These are phyloP conservation scores for Carex pumila DNA, from an alignment of 176 grass and related monocot genomes.

Conservation along the genomic window DNA sequence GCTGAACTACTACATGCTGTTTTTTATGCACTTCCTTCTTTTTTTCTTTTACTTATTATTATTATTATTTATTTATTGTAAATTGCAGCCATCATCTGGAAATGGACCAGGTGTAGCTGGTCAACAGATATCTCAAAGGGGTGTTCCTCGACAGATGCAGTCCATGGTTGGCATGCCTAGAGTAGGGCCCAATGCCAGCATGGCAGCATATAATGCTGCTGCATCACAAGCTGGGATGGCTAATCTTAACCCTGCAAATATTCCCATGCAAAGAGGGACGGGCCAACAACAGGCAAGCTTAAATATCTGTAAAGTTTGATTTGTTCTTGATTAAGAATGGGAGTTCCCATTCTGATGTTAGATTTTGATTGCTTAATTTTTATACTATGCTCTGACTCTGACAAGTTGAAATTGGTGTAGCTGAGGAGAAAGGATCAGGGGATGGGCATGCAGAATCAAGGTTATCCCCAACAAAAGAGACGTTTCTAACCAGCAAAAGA, in stretches of 20 bases:
- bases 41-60: neutral
- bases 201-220: slow-evolving; percentile 55
- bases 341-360: neutral
- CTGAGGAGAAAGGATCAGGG: slow-evolving; percentile 86
- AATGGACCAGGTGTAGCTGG: slow-evolving; percentile 49
- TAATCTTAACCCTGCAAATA: slow-evolving; percentile 62
- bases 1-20: neutral
- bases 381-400: neutral
- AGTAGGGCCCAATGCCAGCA: slow-evolving; percentile 43
- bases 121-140: slow-evolving; percentile 40
- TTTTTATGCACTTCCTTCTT: neutral
- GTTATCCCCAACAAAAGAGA: slow-evolving; percentile 90
- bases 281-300: slow-evolving; percentile 73
- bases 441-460: slow-evolving; percentile 79
- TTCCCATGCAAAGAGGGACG: slow-evolving; percentile 71
- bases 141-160: slow-evolving; percentile 65
- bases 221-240: slow-evolving; percentile 66
- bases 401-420: slow-evolving; percentile 28
- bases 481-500: slow-evolving; percentile 43
- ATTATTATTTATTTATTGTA: neutral
- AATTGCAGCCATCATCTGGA: slow-evolving; percentile 55
- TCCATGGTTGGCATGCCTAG: slow-evolving; percentile 69
- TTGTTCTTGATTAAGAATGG: neutral
- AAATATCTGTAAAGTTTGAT: neutral
- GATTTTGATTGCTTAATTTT: slow-evolving; percentile 6